Percentiles rank a stretch among this genome's conserved stretches.
Evolutionary conservation across 2,329 filamentous ascomycete genomes (phyloP).

Genomic region (Lachnellula occidentalis): DNA sequence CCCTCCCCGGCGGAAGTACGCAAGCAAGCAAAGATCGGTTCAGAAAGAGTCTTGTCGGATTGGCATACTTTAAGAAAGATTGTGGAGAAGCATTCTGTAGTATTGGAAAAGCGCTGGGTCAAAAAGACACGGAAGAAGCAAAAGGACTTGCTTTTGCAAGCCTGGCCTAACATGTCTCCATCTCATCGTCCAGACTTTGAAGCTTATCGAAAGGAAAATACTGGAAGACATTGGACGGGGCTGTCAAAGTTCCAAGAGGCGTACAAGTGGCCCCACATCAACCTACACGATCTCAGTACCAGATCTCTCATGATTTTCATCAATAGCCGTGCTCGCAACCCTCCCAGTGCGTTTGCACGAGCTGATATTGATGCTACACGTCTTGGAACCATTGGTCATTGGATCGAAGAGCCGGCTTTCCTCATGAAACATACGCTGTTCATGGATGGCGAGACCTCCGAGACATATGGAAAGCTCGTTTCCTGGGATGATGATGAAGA

Average conservation of each 20-base stretch:
- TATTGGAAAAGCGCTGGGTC: conserved; percentile 47
- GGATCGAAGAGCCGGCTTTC: conserved; percentile 22
- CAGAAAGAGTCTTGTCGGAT: conserved; percentile 1
- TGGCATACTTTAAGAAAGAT: conserved; percentile 27
- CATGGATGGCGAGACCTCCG: conserved; percentile 27
- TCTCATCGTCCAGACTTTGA: conserved; percentile 45
- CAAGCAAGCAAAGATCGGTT: background rate
- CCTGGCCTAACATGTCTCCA: conserved; percentile 45
- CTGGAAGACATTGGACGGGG: background rate
- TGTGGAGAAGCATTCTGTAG: conserved; percentile 44
- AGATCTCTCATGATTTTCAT: conserved; percentile 44
- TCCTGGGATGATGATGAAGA: conserved; percentile 32
- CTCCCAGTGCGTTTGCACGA: conserved; percentile 41
- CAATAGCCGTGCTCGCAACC: conserved; percentile 43
- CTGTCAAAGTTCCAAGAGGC: conserved; percentile 26
- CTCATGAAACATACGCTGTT: conserved; percentile 31
- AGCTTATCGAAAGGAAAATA: conserved; percentile 7
- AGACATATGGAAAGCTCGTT: conserved; percentile 34
- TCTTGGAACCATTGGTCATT: conserved; percentile 25
- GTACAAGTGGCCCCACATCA: conserved; percentile 49
- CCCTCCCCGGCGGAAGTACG: background rate
- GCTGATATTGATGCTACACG: conserved; percentile 36
- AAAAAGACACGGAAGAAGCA: conserved; percentile 46
- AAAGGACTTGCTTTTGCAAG: conserved; percentile 38
- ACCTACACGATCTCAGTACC: conserved; percentile 46